These are phyloP conservation scores for Kodamaea fukazawae DNA, from an alignment of 805 yeast genomes.

Conservation along the genomic window DNA sequence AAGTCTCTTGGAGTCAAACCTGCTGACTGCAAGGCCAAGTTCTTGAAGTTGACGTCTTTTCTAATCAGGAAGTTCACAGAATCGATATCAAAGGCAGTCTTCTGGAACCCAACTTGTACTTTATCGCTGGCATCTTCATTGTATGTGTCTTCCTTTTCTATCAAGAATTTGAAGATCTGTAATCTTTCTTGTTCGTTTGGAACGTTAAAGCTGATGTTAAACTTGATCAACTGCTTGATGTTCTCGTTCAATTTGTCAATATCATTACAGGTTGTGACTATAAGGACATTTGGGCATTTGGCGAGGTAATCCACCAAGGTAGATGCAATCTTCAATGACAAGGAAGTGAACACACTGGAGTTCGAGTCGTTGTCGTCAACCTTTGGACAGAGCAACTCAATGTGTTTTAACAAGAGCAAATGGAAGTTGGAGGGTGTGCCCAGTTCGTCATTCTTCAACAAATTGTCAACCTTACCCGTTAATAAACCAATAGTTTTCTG, in stretches of 20 bases:
- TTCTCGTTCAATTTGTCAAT: constrained; percentile 65
- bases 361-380: constrained; percentile 56
- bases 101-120: constrained; percentile 9
- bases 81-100: constrained; percentile 15
- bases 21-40: constrained; percentile 82
- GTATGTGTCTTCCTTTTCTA: constrained; percentile 24
- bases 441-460: constrained; percentile 33
- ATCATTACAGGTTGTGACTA: constrained; percentile 68
- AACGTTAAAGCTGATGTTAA: constrained; percentile 72
- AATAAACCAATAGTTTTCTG: constrained; percentile 75
- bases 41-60: constrained; percentile 43
- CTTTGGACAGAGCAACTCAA: constrained; percentile 71
- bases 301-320: constrained; percentile 53
- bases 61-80: constrained; percentile 24
- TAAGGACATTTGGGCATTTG: constrained; percentile 42
- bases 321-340: constrained; percentile 55
- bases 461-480: constrained; percentile 72
- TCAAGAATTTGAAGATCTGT: constrained; percentile 55
- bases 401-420: constrained; percentile 63
- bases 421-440: constrained; percentile 18
- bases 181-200: constrained; percentile 77
- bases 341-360: constrained; percentile 37
- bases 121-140: constrained; percentile 12
- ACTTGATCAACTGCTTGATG: constrained; percentile 66
- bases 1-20: constrained; percentile 88